A percentile compares a stretch with the other conserved stretches of the same genome.
Conservation (phyloP, 805 yeast species). For the Isabelozyma gotoi region DNA sequence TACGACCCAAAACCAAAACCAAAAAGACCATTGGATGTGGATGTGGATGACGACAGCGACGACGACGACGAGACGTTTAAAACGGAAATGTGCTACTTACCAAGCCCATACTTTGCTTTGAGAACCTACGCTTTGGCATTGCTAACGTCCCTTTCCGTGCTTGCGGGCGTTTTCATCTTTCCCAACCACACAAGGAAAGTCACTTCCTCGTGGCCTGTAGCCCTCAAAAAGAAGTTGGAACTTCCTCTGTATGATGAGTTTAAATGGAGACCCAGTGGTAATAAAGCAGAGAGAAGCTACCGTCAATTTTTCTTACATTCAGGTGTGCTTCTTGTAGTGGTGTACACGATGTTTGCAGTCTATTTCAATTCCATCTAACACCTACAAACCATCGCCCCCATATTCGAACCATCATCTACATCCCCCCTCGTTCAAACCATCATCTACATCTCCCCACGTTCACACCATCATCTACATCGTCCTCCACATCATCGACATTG, state of each 20-base stretch:
- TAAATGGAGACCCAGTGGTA: slow-evolving; percentile 12
- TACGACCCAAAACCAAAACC: slow-evolving; percentile 10
- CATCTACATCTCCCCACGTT: too few species aligned
- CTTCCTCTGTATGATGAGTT: slow-evolving; percentile 3
- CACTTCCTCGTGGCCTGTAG: background rate
- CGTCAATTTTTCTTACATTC: slow-evolving; percentile 3
- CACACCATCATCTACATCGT: too few species aligned
- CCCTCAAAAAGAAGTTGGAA: background rate
- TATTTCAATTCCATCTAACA: slow-evolving; percentile 3
- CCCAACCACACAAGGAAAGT: slow-evolving; percentile 9
- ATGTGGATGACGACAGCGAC: background rate
- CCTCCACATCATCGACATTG: too few species aligned
- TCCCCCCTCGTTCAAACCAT: too few species aligned
- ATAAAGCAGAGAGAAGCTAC: slow-evolving; percentile 2
- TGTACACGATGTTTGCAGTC: slow-evolving; percentile 6
- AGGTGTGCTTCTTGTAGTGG: background rate
- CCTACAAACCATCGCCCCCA: too few species aligned
- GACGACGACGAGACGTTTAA: slow-evolving; percentile 17
- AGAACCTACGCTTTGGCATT: slow-evolving; percentile 2
- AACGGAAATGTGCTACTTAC: slow-evolving; percentile 57
- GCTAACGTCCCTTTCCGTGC: slow-evolving; percentile 8
- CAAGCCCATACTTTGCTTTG: slow-evolving; percentile 44
- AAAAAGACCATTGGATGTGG: background rate
- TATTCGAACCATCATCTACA: too few species aligned
- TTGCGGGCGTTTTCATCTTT: slow-evolving; percentile 13